phyloP scores from a whole-genome alignment of 306 rosid species.

The Adenanthera pavonina region DNA sequence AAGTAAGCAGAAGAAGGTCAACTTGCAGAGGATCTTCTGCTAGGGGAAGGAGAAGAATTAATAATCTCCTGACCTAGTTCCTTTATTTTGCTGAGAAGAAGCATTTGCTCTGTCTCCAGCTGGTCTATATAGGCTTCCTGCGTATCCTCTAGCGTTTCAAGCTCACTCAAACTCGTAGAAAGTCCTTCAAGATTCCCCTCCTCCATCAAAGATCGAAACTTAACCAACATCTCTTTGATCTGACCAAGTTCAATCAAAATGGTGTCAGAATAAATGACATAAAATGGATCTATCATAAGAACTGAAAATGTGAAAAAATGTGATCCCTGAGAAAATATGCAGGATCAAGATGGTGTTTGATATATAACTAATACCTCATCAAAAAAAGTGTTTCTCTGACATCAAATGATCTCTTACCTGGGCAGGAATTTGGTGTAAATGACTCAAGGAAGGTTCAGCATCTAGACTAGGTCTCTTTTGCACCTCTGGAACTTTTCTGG shows the following conservation, averaged over 20 bases:
- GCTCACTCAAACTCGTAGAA: conserved; percentile 61
- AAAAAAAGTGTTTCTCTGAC: not conserved
- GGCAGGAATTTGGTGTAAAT: conserved; percentile 69
- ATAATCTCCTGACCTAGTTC: conserved; percentile 83
- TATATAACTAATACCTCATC: no score
- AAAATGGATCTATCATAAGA: not conserved
- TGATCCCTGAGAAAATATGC: not conserved
- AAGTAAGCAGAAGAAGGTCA: conserved; percentile 33
- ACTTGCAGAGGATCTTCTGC: conserved; percentile 51
- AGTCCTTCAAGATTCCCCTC: conserved; percentile 77
- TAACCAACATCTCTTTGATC: conserved; percentile 78
- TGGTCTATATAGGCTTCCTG: conserved; percentile 78
- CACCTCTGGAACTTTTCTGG: conserved; percentile 79
- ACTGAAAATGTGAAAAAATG: not conserved
- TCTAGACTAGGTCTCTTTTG: conserved; percentile 65
- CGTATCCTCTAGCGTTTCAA: conserved; percentile 73
- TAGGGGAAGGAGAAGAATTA: conserved; percentile 59
- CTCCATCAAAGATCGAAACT: conserved; percentile 62
- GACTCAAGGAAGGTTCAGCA: conserved; percentile 71
- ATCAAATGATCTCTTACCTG: conserved; percentile 54
- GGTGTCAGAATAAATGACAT: conserved; percentile 29
- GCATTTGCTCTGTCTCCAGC: conserved; percentile 84
- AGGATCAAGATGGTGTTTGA: not conserved
- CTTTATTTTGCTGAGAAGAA: conserved; percentile 81
- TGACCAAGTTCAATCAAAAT: conserved; percentile 43